Conservation (phyloP, 139 green algal species). For the Micromonas pusilla region DNA sequence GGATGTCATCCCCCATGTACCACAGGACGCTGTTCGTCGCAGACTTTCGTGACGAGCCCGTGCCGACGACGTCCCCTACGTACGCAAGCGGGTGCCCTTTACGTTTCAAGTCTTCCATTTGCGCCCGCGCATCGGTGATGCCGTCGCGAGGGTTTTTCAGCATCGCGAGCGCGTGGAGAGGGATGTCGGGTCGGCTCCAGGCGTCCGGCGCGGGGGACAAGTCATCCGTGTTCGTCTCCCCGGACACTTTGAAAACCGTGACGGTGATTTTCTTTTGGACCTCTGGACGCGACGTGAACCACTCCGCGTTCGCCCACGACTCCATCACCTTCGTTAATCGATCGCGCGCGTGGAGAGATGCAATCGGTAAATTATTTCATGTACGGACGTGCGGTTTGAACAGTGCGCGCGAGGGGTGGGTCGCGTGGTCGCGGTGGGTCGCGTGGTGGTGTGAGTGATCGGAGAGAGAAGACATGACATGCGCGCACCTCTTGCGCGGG, state of each 20-base stretch:
- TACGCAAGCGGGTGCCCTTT: conserved; percentile 26
- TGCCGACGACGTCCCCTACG: conserved; percentile 35
- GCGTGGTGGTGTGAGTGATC: no score
- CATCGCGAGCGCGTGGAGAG: conserved; percentile 35
- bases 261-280: conserved; percentile 33
- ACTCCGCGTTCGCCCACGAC: conserved; percentile 30
- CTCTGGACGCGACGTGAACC: conserved; percentile 20
- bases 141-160: conserved; percentile 32
- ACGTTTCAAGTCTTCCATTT: conserved; percentile 28
- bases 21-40: conserved; percentile 35
- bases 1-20: conserved; percentile 36
- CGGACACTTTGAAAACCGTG: conserved; percentile 30
- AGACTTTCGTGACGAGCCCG: conserved; percentile 30
- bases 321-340: conserved; percentile 24
- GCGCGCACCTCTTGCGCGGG: no score
- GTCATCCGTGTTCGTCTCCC: conserved; percentile 38
- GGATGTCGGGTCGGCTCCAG: conserved; percentile 34
- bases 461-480: no score
- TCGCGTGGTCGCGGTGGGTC: no score
- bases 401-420: no score
- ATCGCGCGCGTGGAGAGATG: no score
- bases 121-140: conserved; percentile 21
- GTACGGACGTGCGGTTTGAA: no score
- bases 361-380: no score
- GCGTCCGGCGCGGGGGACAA: conserved; percentile 31